phyloP scores from a whole-genome alignment of 129 eudicot genomes.

The Glebionis coronaria region DNA sequence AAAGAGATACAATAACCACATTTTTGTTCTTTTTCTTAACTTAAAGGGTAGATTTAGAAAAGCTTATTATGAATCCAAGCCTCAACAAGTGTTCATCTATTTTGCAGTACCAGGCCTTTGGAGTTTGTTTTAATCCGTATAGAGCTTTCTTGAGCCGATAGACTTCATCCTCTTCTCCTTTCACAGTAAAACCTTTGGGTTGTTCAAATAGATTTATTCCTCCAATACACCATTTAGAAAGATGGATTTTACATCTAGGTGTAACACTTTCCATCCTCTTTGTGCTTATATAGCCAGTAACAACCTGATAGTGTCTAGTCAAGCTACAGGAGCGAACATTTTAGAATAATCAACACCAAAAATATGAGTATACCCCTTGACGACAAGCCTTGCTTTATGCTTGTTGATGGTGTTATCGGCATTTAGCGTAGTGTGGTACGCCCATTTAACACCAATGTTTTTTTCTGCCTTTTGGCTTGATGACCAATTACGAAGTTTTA shows the following conservation, averaged over 20 bases:
- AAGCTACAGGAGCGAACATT: slow-evolving; percentile 24
- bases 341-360: slow-evolving; percentile 14
- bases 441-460: not conserved
- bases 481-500: slow-evolving; percentile 24
- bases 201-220: slow-evolving; percentile 32
- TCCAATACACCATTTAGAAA: slow-evolving; percentile 28
- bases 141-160: slow-evolving; percentile 24
- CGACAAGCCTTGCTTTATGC: slow-evolving; percentile 31
- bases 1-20: no score
- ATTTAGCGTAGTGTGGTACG: not conserved
- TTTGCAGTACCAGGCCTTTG: slow-evolving; percentile 15
- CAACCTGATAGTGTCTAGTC: slow-evolving; percentile 22
- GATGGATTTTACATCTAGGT: no score
- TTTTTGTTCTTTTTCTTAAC: no score
- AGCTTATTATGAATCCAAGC: not conserved
- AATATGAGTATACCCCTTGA: slow-evolving; percentile 28
- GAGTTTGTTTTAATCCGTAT: slow-evolving; percentile 29
- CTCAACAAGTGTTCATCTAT: not conserved
- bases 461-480: not conserved
- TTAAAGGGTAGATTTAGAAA: not conserved
- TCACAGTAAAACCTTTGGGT: slow-evolving; percentile 15
- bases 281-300: slow-evolving; percentile 22
- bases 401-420: slow-evolving; percentile 10
- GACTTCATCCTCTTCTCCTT: slow-evolving; percentile 28
- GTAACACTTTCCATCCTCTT: no score